Base-by-base conservation (phyloP, 2,329 filamentous ascomycete species). In the Ophiostoma fasciatum region DNA sequence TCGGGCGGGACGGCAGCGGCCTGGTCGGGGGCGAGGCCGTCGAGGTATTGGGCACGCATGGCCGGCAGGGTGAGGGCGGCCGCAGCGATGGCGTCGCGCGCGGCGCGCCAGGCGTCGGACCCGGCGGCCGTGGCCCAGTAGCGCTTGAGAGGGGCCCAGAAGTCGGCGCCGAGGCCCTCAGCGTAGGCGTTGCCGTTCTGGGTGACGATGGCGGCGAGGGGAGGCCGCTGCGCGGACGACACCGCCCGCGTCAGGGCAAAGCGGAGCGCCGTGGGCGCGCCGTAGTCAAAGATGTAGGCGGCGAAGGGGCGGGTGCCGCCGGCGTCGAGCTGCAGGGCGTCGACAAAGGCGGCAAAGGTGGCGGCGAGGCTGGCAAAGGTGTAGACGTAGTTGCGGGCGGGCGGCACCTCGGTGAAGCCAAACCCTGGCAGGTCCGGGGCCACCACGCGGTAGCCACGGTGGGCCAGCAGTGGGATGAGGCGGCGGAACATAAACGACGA, bases 231-330 rank as follows among this genome's bases (percentile, higher is more conserved):
- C 19, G 20, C 5, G 18, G 17, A 53, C 10, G 57, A 54, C 1
- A 61, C 49, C 0, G 66, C 64, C 3, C 63, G 55, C 29, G 60
- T 43, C 3, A 73, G 56, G 0, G 70, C 70, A 2, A 75, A 54
- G 3, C 68, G 61, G 18, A 74, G 52, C 1, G 62, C 71, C 0
- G 60, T 58, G 0, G 73, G 71, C 0, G 70, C 68, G 34, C 72
- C 72, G 48, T 76, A 76, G 55, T 77, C 71, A 48, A 77, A 76
- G 42, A 76, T 62, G 50, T 74, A 78, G 20, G 72, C 51, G 12
- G 64, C 61, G 51, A 65, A 74, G 22, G 58, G 60, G 12, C 46
- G 41, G n/a, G n/a, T n/a, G 22, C 22, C 23, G 18, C 18, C 28
- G 17, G 11, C 20, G 28, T 21, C 11, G 25, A 74, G 55, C 4